Evolutionary conservation across 352 stramenopile species (phyloP).

Genomic region (Pythium grandisporangium): DNA sequence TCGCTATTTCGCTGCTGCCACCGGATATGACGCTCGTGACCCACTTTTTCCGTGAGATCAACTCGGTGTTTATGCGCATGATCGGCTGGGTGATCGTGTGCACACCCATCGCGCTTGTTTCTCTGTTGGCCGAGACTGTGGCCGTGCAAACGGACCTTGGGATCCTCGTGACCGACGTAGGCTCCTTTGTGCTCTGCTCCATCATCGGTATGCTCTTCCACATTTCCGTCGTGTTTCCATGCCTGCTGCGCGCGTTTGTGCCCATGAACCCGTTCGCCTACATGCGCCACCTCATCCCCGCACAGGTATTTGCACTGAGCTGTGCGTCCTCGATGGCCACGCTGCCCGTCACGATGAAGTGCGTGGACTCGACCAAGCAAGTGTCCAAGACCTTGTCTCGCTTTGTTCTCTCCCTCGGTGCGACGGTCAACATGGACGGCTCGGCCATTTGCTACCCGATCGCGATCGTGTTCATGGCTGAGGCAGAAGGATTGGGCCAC

Average conservation of each 20-base stretch:
- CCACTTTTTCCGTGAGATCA: slow-evolving; percentile 27
- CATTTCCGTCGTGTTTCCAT: slow-evolving; percentile 16
- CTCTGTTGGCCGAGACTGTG: slow-evolving; percentile 7
- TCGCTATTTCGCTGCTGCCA: slow-evolving; percentile 9
- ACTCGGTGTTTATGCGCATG: slow-evolving; percentile 31
- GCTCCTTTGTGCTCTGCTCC: slow-evolving; percentile 8
- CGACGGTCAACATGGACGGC: slow-evolving; percentile 23
- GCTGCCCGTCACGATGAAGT: slow-evolving; percentile 14
- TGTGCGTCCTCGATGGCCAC: slow-evolving; percentile 20
- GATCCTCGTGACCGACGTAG: slow-evolving; percentile 9
- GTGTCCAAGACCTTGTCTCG: slow-evolving; percentile 9
- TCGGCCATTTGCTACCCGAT: slow-evolving; percentile 17
- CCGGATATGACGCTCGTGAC: slow-evolving; percentile 7
- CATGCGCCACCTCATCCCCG: slow-evolving; percentile 11
- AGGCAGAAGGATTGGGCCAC: slow-evolving; percentile 12
- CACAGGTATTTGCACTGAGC: slow-evolving; percentile 18
- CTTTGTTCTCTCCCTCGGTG: slow-evolving; percentile 17
- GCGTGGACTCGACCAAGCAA: slow-evolving; percentile 12
- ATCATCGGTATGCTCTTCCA: slow-evolving; percentile 9
- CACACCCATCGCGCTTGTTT: slow-evolving; percentile 12
- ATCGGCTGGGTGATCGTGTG: slow-evolving; percentile 28
- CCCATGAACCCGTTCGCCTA: slow-evolving; percentile 18
- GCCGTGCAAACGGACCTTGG: slow-evolving; percentile 1
- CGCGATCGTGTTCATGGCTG: slow-evolving; percentile 25
- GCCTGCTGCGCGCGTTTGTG: slow-evolving; percentile 11